These are phyloP conservation scores for Auriscalpium vulgare DNA, from an alignment of 768 basidiomycete genomes.

Conservation along the genomic window DNA sequence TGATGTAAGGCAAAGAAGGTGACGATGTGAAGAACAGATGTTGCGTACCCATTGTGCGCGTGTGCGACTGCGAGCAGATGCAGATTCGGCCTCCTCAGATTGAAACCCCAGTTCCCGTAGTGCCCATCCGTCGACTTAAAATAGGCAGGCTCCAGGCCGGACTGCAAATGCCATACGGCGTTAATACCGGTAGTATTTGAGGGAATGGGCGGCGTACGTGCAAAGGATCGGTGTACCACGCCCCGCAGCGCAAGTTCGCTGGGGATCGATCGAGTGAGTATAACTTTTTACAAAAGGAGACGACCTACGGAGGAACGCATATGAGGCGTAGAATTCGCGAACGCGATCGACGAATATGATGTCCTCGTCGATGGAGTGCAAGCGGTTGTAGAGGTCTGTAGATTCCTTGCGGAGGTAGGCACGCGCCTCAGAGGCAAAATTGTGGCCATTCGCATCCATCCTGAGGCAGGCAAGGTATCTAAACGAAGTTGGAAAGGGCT, in stretches of 20 bases:
- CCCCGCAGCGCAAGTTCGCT: constrained; percentile 92
- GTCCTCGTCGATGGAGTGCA: constrained; percentile 82
- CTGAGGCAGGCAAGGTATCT: too few species aligned
- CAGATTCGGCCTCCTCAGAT: constrained; percentile 75
- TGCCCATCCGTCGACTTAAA: constrained; percentile 94
- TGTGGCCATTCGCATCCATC: too few species aligned
- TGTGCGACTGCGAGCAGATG: constrained; percentile 58
- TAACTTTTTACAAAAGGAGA: constrained; percentile 1
- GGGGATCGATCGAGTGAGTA: constrained; percentile 1
- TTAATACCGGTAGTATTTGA: constrained; percentile 1
- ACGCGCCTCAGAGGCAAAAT: background rate
- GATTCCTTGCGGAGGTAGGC: constrained; percentile 58
- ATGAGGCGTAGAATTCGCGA: constrained; percentile 33
- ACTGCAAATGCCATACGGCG: constrained; percentile 20
- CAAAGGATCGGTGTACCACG: constrained; percentile 81
- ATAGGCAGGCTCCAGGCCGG: constrained; percentile 46
- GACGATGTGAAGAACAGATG: background rate
- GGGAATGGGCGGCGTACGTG: constrained; percentile 34
- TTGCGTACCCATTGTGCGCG: constrained; percentile 50
- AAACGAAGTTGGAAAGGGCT: too few species aligned
- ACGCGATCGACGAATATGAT: constrained; percentile 58
- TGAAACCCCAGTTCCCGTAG: constrained; percentile 78
- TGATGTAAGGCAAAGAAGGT: background rate
- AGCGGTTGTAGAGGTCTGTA: constrained; percentile 74
- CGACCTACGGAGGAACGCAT: constrained; percentile 51